A percentile compares a stretch with the other conserved stretches of the same genome.
These are phyloP conservation scores for Leccinum variicolor DNA, from an alignment of 768 basidiomycete genomes.

Conservation along the genomic window DNA sequence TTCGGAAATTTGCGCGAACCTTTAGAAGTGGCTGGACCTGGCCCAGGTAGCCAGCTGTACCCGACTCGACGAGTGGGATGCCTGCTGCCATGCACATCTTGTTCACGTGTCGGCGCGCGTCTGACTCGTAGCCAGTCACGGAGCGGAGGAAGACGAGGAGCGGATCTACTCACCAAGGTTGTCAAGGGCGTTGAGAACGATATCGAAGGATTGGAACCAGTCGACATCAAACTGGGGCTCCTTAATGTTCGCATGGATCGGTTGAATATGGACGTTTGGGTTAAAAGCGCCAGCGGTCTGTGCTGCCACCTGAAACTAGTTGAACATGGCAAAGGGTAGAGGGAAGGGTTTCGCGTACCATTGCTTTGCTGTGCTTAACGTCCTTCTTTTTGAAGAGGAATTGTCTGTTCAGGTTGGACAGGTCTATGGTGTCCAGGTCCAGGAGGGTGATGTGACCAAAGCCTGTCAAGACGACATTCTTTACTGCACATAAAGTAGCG, in stretches of 20 bases:
- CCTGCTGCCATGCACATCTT: conserved; percentile 94
- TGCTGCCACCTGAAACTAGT: conserved; percentile 63
- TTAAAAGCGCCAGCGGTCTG: conserved; percentile 83
- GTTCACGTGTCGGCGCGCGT: conserved; percentile 94
- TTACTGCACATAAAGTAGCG: conserved; percentile 53
- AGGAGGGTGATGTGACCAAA: conserved; percentile 91
- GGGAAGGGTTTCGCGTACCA: conserved; percentile 46
- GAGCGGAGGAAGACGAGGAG: background rate
- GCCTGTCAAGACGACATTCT: conserved; percentile 91
- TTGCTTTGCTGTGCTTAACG: conserved; percentile 93
- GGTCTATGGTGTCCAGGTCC: conserved; percentile 97
- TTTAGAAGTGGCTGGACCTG: conserved; percentile 94
- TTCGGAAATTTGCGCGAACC: conserved; percentile 38
- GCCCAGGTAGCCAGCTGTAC: conserved; percentile 94
- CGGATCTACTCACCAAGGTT: conserved; percentile 72
- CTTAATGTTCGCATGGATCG: conserved; percentile 95
- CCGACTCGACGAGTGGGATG: conserved; percentile 91
- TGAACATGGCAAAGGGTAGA: background rate
- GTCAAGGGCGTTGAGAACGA: conserved; percentile 94
- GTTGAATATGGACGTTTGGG: conserved; percentile 80
- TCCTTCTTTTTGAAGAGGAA: conserved; percentile 97
- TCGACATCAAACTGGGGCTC: conserved; percentile 83
- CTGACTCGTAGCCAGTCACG: conserved; percentile 36
- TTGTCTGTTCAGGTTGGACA: conserved; percentile 95
- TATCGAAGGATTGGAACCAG: conserved; percentile 89